Percentiles rank a stretch among this genome's conserved stretches.
These are phyloP conservation scores for Sporothrix humicola DNA, from an alignment of 2,329 filamentous ascomycete species.

Conservation along the genomic window DNA sequence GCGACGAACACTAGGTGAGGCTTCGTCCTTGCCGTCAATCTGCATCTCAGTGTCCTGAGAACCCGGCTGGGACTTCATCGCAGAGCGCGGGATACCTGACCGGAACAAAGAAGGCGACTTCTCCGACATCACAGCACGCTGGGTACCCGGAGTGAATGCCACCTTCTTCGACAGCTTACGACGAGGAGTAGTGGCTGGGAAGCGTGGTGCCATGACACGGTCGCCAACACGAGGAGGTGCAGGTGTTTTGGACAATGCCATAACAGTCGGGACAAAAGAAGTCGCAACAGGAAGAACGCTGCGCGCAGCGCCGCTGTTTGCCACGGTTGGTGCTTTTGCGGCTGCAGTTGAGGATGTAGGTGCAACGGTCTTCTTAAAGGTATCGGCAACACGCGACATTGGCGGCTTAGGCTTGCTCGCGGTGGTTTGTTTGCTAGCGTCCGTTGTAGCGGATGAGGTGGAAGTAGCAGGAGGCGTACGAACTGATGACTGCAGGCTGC, in stretches of 20 bases:
- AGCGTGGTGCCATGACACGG: constrained; percentile 57
- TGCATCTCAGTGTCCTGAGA: constrained; percentile 5
- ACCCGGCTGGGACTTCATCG: constrained; percentile 44
- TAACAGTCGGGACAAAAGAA: constrained; percentile 43
- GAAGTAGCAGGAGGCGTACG: neutral
- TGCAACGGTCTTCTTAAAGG: constrained; percentile 46
- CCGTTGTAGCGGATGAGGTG: constrained; percentile 21
- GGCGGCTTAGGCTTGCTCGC: neutral
- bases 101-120: constrained; percentile 64
- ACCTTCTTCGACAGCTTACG: constrained; percentile 74
- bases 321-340: neutral
- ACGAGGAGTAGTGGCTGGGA: constrained; percentile 68
- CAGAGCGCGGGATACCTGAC: constrained; percentile 53
- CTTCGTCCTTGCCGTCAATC: neutral
- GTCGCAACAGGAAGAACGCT: constrained; percentile 54
- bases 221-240: constrained; percentile 53
- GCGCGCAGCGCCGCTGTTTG: constrained; percentile 45
- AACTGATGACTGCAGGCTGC: constrained; percentile 43
- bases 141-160: constrained; percentile 76
- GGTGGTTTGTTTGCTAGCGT: constrained; percentile 39
- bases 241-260: constrained; percentile 53
- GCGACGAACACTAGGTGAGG: constrained; percentile 34
- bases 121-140: constrained; percentile 54
- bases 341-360: constrained; percentile 26
- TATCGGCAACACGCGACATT: neutral